Evolutionary conservation across 805 yeast genomes (phyloP), one percentile per base, ranked within the genome.

Genomic region (Martiniozyma abietophila): DNA sequence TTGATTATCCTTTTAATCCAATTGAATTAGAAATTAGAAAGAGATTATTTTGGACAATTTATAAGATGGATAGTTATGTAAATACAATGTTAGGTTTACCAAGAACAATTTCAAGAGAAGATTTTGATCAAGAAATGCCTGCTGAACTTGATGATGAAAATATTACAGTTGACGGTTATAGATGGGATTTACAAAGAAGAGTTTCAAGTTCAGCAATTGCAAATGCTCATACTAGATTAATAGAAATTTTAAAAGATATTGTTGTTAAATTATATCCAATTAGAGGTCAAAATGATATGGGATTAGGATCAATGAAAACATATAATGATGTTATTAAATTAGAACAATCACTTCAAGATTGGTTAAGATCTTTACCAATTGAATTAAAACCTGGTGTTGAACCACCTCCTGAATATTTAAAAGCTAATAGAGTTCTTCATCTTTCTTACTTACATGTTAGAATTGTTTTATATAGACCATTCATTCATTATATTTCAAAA

Each of bases 11-110:
- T 11, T 74, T 76, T 45, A 80, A 80, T 45, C 88, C 88, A 1
- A 76, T 86, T 22, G 94, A 83, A 50, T 62, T 76, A 25, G 95
- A 88, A 50, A 80, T 83, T 2, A 65, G 94, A 40, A 86, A 85
- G 55, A 65, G 96, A 39, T 59, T 88, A 27, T 86, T 86, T 53
- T 86, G 89, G 82, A 80, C 95, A 1, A 78, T 86, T 42, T 80
- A 82, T 54, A 86, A 86, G 53, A 80, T 85, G 80, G 96, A 88
- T 50, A 75, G 84, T 28, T 86, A 88, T 53, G 82, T 85, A 48
- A 83, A 82, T 53, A 80, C 95, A 7, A 76, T 86, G 61, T 54
- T 88, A 43, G 96, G 95, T 2, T 62, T 86, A 32, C 96, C 96
- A 1, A 63, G 84, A 38, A 72, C 86, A 2, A 71, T 85, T 12